Percentiles rank a stretch among this genome's conserved stretches.
These are phyloP conservation scores for Puccinia horiana DNA, from an alignment of 1,284 basidiomycete genomes.

Conservation along the genomic window DNA sequence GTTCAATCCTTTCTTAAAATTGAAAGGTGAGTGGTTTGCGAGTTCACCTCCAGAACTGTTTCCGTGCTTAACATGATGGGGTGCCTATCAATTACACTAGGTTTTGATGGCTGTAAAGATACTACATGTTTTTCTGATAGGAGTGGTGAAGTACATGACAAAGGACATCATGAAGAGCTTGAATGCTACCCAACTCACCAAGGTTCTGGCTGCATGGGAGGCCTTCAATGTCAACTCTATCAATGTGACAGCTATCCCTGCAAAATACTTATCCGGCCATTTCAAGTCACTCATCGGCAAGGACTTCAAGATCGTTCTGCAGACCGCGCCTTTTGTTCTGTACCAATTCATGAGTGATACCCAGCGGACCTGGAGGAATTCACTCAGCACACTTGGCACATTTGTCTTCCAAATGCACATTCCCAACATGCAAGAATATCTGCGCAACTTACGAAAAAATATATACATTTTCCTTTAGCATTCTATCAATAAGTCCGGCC, in stretches of 20 bases:
- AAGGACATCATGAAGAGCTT: slow-evolving; percentile 56
- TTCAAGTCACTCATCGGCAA: not conserved
- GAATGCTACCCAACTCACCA: slow-evolving; percentile 17
- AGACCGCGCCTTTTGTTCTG: not conserved
- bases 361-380: not conserved
- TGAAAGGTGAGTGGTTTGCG: not conserved
- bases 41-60: not conserved
- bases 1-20: not conserved
- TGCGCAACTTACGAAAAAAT: not conserved
- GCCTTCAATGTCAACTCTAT: not conserved
- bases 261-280: not conserved
- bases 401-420: not conserved
- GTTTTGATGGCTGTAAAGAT: slow-evolving; percentile 59
- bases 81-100: slow-evolving; percentile 50
- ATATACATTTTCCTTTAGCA: not conserved
- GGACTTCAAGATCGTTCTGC: not conserved
- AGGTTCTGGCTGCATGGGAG: not conserved
- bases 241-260: not conserved
- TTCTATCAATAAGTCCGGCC: not conserved
- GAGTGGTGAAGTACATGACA: slow-evolving; percentile 61
- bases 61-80: not conserved
- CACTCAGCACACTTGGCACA: not conserved
- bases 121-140: slow-evolving; percentile 59
- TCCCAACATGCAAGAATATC: not conserved
- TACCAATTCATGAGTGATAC: not conserved